Conservation (phyloP, 768 basidiomycete species). For the Kwoniella dejecticola region DNA sequence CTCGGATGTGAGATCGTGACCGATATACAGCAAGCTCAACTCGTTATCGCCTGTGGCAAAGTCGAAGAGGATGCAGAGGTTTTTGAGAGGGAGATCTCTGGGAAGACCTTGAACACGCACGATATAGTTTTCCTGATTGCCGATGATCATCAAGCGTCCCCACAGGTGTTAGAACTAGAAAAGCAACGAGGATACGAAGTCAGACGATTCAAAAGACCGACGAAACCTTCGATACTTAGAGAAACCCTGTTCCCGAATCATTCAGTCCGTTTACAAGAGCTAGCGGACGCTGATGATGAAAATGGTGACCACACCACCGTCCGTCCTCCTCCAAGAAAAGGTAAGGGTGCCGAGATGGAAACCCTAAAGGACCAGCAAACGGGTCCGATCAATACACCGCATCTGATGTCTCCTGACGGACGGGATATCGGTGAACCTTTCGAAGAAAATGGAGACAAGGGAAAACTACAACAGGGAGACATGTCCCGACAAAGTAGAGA, state of each 20-base stretch:
- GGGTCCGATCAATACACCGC: slow-evolving; percentile 12
- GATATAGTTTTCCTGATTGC: slow-evolving; percentile 44
- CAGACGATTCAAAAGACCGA: slow-evolving; percentile 39
- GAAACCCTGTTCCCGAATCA: slow-evolving; percentile 39
- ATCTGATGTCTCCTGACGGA: slow-evolving; percentile 9
- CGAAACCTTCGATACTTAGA: slow-evolving; percentile 43
- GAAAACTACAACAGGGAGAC: neutral
- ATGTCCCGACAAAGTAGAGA: too few species aligned
- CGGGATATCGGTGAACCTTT: neutral
- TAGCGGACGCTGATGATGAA: neutral
- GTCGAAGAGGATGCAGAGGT: slow-evolving; percentile 30
- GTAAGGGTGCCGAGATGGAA: neutral
- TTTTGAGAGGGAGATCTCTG: slow-evolving; percentile 7
- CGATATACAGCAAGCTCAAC: slow-evolving; percentile 32
- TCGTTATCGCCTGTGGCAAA: slow-evolving; percentile 41
- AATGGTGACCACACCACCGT: slow-evolving; percentile 22
- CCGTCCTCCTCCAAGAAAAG: neutral
- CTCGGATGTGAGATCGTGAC: slow-evolving; percentile 40
- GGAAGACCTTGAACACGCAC: slow-evolving; percentile 3
- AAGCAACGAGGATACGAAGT: slow-evolving; percentile 17
- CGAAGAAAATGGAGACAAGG: neutral
- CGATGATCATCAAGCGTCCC: slow-evolving; percentile 34
- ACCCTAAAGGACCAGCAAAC: too few species aligned
- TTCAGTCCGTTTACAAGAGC: slow-evolving; percentile 8
- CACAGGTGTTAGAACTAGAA: slow-evolving; percentile 17